Base-by-base conservation (phyloP, 164 flowering plant genomes). In the Chimonanthus praecox region DNA sequence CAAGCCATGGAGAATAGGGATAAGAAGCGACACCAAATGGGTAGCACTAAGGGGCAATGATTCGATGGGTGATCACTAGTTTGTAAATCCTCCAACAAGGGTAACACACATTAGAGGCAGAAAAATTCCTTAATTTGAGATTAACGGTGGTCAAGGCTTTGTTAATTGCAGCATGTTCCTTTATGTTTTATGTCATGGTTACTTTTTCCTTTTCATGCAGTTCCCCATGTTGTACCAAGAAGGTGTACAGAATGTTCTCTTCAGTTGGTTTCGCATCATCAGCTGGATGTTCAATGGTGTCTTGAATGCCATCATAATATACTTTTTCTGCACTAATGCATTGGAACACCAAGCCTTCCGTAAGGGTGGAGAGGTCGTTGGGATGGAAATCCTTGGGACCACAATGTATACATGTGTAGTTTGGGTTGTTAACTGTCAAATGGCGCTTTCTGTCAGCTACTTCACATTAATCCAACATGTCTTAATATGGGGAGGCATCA, bases 201-300 rank as follows among this genome's bases (percentile, higher is more conserved):
- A 54, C 11, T 15, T 54, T 54, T n/a, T 11, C 60, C 60, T 54
- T 13, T 54, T 54, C 20, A 9, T 72, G 70, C 89, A 94, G 99
- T 94, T 94, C 71, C 99, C 99, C 16, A 93, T 96, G 44, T 80
- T 94, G 21, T 94, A 94, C 78, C 97, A 91, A 73, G 96, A 94
- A 87, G 99, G 99, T 18, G 90, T 93, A 2, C 84, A 64, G 78
- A 94, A 94, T 77, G 70, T 92, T 80, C 90, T 94, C 84, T 94
- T 94, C 46, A 90, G 89, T 80, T 94, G 99, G 99, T 75, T 76
- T 72, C 78, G 96, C 73, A 89, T 95, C 78, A 69, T 92, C 58
- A 97, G 99, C 60, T 95, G 99, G 99, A 93, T 95, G 90, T 88
- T 78, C 4, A 95, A 95, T 66, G 99, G 97, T 68, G 78, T 93